Evolutionary conservation across 2,329 filamentous ascomycete species (phyloP).

Genomic region (Scedosporium aurantiacum): DNA sequence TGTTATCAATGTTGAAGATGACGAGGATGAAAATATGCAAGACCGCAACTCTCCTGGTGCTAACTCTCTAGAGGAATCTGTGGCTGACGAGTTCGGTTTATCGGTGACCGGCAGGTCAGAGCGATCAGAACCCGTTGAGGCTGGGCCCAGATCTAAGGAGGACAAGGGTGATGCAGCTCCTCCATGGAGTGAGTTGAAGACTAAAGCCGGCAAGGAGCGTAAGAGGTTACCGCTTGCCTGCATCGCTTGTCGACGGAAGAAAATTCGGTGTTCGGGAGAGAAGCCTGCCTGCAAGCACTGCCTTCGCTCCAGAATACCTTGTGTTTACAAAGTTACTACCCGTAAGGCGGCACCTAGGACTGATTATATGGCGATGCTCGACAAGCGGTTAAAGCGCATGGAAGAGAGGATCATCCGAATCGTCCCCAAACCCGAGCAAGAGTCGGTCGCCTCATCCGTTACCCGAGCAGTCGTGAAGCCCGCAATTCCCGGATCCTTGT

Average conservation of each 20-base stretch:
- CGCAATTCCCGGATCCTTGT: constrained; percentile 45
- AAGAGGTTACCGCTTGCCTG: constrained; percentile 88
- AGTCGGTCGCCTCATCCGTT: constrained; percentile 50
- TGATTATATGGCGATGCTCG: constrained; percentile 98
- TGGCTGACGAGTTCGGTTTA: constrained; percentile 49
- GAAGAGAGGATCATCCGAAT: constrained; percentile 95
- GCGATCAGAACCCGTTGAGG: constrained; percentile 40
- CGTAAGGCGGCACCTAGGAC: constrained; percentile 88
- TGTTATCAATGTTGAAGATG: constrained; percentile 7
- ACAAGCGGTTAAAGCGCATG: constrained; percentile 92
- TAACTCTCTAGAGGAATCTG: constrained; percentile 40
- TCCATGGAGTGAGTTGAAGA: constrained; percentile 74
- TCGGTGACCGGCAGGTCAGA: constrained; percentile 32
- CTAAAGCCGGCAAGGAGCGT: constrained; percentile 88
- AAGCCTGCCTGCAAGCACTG: constrained; percentile 98
- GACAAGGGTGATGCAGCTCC: constrained; percentile 49
- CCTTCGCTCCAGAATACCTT: constrained; percentile 80
- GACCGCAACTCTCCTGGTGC: constrained; percentile 31
- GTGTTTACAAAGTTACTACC: constrained; percentile 94
- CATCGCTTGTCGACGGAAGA: constrained; percentile 91
- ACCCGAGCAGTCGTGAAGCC: constrained; percentile 80
- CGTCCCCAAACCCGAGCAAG: constrained; percentile 76
- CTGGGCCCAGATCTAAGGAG: constrained; percentile 42
- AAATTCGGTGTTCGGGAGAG: constrained; percentile 94
- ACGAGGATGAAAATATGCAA: constrained; percentile 29